These are phyloP conservation scores for button mushroom (Agaricus bisporus) DNA, from an alignment of 768 basidiomycete genomes.

Conservation along the genomic window DNA sequence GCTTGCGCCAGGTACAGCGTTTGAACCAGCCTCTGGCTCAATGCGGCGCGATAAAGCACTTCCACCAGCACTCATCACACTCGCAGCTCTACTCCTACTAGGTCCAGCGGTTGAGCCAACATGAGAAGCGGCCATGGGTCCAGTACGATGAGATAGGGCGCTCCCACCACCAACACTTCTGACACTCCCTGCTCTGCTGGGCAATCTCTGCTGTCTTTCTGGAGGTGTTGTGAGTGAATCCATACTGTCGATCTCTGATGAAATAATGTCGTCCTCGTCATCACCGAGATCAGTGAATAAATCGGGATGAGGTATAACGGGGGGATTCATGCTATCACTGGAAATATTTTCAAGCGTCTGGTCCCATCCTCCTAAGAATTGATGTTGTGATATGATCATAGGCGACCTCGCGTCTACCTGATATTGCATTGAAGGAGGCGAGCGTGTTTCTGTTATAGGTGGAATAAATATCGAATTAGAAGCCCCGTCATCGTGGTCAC, in stretches of 20 bases:
- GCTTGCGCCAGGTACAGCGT: not conserved
- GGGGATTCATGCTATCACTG: slow-evolving; percentile 1
- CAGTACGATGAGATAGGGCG: not conserved
- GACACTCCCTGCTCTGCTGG: not conserved
- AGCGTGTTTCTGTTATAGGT: not conserved
- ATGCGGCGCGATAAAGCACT: not conserved
- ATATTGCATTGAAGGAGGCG: not conserved
- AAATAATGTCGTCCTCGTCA: slow-evolving; percentile 24
- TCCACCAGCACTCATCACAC: not conserved
- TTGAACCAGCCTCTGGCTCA: too few species aligned
- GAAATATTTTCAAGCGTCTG: slow-evolving; percentile 2
- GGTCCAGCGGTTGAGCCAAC: not conserved
- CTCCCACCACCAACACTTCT: slow-evolving; percentile 1
- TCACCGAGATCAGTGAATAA: slow-evolving; percentile 8
- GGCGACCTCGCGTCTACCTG: not conserved
- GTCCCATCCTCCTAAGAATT: not conserved
- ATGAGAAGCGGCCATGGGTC: too few species aligned
- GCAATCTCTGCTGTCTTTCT: not conserved
- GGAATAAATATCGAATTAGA: slow-evolving; percentile 2
- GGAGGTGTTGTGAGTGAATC: slow-evolving; percentile 27
- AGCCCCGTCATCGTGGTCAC: not conserved
- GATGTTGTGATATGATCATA: not conserved
- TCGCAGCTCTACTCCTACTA: not conserved
- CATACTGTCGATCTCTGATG: slow-evolving; percentile 21
- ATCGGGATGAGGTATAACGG: slow-evolving; percentile 3